phyloP scores from a whole-genome alignment of 208 protist genomes.

The Crithidia sp. region DNA sequence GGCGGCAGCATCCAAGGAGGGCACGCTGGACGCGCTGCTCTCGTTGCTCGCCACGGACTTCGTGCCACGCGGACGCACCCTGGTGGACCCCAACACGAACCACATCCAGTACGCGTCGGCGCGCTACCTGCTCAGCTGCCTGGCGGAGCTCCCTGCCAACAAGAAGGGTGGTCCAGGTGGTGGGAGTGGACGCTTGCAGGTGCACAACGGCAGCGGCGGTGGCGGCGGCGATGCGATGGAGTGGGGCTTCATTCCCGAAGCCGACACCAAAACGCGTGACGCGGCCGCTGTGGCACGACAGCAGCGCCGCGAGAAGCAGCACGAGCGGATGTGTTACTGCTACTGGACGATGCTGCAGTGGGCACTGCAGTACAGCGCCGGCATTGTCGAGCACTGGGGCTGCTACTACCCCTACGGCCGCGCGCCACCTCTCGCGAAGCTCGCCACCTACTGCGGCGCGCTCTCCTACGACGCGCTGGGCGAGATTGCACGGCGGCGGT shows the following conservation, averaged over 20 bases:
- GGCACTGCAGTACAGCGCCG: slow-evolving; percentile 87
- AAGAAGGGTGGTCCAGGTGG: slow-evolving; percentile 17
- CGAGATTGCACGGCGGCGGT: slow-evolving; percentile 46
- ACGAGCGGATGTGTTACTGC: slow-evolving; percentile 76
- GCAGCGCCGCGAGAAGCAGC: slow-evolving; percentile 46
- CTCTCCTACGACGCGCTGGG: slow-evolving; percentile 76
- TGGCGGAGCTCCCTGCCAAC: slow-evolving; percentile 67
- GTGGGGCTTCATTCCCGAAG: slow-evolving; percentile 35
- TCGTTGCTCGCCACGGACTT: slow-evolving; percentile 80
- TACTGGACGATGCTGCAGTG: slow-evolving; percentile 94
- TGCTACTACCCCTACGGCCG: slow-evolving; percentile 87
- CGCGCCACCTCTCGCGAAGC: slow-evolving; percentile 67
- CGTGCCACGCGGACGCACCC: slow-evolving; percentile 65
- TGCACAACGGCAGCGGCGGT: slow-evolving; percentile 40
- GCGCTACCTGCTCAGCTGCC: slow-evolving; percentile 79
- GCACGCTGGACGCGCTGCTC: slow-evolving; percentile 93
- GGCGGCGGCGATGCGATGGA: slow-evolving; percentile 23
- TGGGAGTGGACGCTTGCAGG: slow-evolving; percentile 35
- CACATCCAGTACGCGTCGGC: slow-evolving; percentile 76
- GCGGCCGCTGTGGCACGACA: slow-evolving; percentile 42
- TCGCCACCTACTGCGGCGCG: slow-evolving; percentile 83
- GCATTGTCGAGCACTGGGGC: slow-evolving; percentile 84
- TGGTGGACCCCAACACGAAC: slow-evolving; percentile 79
- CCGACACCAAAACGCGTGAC: slow-evolving; percentile 24
- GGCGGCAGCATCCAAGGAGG: slow-evolving; percentile 95